Evolutionary conservation across 2,329 filamentous ascomycete genomes (phyloP).

Genomic region (Penicillium aurantiogriseum): DNA sequence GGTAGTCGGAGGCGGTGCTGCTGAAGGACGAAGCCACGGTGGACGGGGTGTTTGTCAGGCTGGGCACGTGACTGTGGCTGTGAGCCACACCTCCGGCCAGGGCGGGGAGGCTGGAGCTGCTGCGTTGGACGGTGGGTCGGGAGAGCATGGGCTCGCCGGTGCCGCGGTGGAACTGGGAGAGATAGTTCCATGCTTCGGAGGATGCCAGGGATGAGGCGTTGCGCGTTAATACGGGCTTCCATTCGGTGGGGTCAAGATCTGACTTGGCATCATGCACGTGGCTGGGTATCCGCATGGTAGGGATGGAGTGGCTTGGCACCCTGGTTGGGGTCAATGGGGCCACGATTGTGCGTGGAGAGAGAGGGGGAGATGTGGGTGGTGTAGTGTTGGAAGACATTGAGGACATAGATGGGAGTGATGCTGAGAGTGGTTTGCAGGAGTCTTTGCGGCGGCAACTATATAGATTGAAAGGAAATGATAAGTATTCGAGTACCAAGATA

Average conservation of each 20-base stretch:
- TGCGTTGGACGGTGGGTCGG: constrained; percentile 25
- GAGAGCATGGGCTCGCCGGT: constrained; percentile 19
- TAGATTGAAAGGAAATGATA: neutral
- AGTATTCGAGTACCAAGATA: constrained; percentile 2
- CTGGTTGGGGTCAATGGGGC: constrained; percentile 39
- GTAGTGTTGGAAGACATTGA: constrained; percentile 32
- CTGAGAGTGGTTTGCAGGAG: constrained; percentile 46
- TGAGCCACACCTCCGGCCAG: constrained; percentile 24
- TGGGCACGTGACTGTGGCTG: constrained; percentile 23
- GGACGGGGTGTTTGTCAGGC: constrained; percentile 40
- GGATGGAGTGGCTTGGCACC: constrained; percentile 15
- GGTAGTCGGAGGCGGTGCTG: constrained; percentile 37
- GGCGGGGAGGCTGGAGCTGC: constrained; percentile 35
- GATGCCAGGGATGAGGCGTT: constrained; percentile 24
- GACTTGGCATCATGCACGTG: constrained; percentile 39
- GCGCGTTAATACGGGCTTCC: constrained; percentile 47
- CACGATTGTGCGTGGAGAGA: constrained; percentile 39
- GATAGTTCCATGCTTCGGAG: constrained; percentile 46
- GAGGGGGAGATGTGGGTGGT: constrained; percentile 35
- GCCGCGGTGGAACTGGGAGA: constrained; percentile 44
- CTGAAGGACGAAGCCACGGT: constrained; percentile 41
- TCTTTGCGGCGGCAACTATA: constrained; percentile 49
- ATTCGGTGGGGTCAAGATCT: constrained; percentile 52
- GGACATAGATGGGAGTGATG: constrained; percentile 34
- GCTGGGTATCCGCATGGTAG: constrained; percentile 40